Evolutionary conservation across 2,329 filamentous ascomycete genomes (phyloP).

Genomic region (Aureobasidium sp.): DNA sequence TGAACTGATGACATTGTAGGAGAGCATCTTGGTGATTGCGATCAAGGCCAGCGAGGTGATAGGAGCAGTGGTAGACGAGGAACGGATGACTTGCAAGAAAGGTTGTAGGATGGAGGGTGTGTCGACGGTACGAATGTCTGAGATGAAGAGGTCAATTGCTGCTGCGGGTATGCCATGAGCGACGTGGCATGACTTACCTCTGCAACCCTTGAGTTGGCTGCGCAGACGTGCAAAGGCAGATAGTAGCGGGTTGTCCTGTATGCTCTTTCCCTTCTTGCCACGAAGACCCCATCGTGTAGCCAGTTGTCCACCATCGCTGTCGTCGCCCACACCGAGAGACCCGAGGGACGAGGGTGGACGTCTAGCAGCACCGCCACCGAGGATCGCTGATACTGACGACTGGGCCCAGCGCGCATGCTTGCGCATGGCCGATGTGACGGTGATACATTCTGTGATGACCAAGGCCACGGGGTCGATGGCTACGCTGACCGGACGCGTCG

Average conservation of each 20-base stretch:
- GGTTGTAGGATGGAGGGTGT: slow-evolving; percentile 83
- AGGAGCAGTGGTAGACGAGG: slow-evolving; percentile 89
- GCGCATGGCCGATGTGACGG: slow-evolving; percentile 94
- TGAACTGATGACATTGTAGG: slow-evolving; percentile 82
- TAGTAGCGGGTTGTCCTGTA: slow-evolving; percentile 96
- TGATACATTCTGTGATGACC: slow-evolving; percentile 97
- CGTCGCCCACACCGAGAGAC: slow-evolving; percentile 13
- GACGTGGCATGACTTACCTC: slow-evolving; percentile 48
- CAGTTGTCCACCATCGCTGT: slow-evolving; percentile 33
- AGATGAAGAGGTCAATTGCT: background rate
- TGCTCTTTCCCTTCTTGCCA: slow-evolving; percentile 92
- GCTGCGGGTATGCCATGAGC: background rate
- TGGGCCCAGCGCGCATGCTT: slow-evolving; percentile 95
- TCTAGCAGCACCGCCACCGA: slow-evolving; percentile 56
- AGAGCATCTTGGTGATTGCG: slow-evolving; percentile 91
- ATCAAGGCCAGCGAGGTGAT: slow-evolving; percentile 93
- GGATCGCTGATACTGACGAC: slow-evolving; percentile 89
- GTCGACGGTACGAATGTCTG: slow-evolving; percentile 83
- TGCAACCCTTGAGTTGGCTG: slow-evolving; percentile 78
- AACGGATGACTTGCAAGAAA: slow-evolving; percentile 93
- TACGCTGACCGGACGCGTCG: slow-evolving; percentile 23
- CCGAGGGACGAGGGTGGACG: slow-evolving; percentile 14
- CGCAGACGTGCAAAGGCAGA: slow-evolving; percentile 86
- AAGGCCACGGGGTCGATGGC: slow-evolving; percentile 43
- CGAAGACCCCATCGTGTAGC: slow-evolving; percentile 87